Evolutionary conservation across 495 filamentous ascomycete genomes (phyloP), one percentile per base, ranked within the genome.

Genomic region (Neurospora hispaniola): DNA sequence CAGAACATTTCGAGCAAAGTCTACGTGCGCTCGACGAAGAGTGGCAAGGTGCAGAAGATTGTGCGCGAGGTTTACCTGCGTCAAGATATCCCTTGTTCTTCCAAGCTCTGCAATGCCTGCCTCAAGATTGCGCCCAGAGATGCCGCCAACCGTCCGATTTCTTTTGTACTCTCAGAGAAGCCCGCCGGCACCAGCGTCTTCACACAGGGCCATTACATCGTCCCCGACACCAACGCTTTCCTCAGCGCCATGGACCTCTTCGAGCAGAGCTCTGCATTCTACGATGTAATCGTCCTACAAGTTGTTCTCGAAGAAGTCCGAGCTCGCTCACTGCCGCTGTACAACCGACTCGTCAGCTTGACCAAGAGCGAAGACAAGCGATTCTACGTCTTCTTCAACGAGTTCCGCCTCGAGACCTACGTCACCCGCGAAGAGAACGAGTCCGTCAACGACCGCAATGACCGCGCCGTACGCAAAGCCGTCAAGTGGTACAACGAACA

Each of bases 381-480:
- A 16, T 98, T 97, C 79, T 98, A 97, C 80, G 92, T 99, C 66
- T 99, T 99, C 82, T 98, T 98, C 86, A 99, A 99, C 81, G 96
- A 99, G 73, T 99, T 99, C 78, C 89, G 96, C 48, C 85, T 92
- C 54, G 96, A 99, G 82, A 99, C 96, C 9, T 90, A 97, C 78
- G 88, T 97, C 70, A 81, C 86, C 20, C 86, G 96, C 76, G 85
- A 89, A 38, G 84, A 82, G 31, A 91, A 92, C 31, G 96, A 99
- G 83, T 91, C 90, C 7, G 97, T 98, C 82, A 99, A 99, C 78
- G 96, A 99, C 80, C 88, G 96, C 48, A 99, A 99, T 78, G 96
- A 99, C 78, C 88, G 94, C 71, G 94, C 96, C 31, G 93, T 99
- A 12, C 87, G 96, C 48, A 89, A 87, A 75, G 93, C 94, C 8